These are phyloP conservation scores for Apiospora malaysiana DNA, from an alignment of 2,329 filamentous ascomycete species.

Conservation along the genomic window DNA sequence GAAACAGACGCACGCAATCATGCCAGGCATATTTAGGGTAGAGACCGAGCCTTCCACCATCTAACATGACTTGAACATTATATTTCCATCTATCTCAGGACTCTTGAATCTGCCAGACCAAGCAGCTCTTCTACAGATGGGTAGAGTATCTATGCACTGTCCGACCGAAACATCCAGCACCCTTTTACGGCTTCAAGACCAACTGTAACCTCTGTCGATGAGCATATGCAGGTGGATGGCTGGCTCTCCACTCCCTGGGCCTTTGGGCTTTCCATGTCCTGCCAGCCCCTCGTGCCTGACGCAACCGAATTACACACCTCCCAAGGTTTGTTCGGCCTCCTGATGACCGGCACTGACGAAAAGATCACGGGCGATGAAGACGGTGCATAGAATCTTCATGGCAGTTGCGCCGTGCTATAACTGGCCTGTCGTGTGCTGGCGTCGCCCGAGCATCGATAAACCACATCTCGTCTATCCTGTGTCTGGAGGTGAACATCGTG, in stretches of 20 bases:
- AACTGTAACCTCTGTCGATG: not conserved
- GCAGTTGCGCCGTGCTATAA: not conserved
- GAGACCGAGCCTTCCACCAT: not conserved
- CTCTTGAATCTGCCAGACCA: not conserved
- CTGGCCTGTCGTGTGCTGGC: not conserved
- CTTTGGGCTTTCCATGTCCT: not conserved
- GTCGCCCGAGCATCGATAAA: not conserved
- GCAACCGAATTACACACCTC: not conserved
- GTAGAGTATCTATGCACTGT: not conserved
- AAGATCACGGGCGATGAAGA: not conserved
- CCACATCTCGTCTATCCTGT: not conserved
- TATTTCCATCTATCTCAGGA: not conserved
- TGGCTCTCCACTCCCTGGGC: not conserved
- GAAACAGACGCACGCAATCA: not conserved
- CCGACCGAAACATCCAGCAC: not conserved
- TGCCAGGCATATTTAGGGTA: not conserved
- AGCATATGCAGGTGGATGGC: not conserved
- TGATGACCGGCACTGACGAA: not conserved
- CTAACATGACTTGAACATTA: not conserved
- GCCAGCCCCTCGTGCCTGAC: not conserved
- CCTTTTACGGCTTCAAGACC: not conserved
- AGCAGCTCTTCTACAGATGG: not conserved
- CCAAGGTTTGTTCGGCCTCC: not conserved
- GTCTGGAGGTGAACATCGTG: not conserved
- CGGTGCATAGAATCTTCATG: conserved; percentile 4